Percentiles rank a stretch among this genome's conserved stretches.
These are phyloP conservation scores for Pseudozyma thailandica DNA, from an alignment of 1,284 basidiomycete species.

Conservation along the genomic window DNA sequence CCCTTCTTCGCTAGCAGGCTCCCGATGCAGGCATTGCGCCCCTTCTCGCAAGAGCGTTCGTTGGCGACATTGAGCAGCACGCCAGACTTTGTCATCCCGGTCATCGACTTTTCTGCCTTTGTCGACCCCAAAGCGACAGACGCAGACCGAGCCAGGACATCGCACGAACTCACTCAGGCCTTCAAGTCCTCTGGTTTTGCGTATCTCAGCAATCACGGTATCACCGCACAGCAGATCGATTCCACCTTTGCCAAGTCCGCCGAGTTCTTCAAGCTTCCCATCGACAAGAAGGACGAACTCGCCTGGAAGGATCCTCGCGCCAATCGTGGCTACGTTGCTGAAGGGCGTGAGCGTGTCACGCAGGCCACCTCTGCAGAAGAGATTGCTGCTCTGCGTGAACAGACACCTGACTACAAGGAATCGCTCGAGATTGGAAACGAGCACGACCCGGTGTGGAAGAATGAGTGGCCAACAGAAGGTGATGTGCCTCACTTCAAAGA, in stretches of 20 bases:
- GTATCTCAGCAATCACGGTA: constrained; percentile 41
- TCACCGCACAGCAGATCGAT: constrained; percentile 19
- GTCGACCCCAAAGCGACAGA: constrained; percentile 71
- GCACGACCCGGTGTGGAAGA: constrained; percentile 73
- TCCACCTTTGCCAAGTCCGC: constrained; percentile 76
- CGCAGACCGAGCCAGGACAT: constrained; percentile 74
- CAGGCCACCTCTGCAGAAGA: constrained; percentile 75
- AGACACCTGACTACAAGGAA: constrained; percentile 79
- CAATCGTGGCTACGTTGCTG: constrained; percentile 82
- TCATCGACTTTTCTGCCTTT: constrained; percentile 79
- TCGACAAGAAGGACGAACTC: constrained; percentile 73
- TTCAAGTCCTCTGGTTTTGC: constrained; percentile 75
- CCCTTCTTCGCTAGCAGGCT: background rate
- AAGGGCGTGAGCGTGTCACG: constrained; percentile 83
- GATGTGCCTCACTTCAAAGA: constrained; percentile 77
- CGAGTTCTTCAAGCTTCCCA: constrained; percentile 78
- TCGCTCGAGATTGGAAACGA: constrained; percentile 83
- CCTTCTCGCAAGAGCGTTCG: background rate
- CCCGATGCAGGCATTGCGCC: background rate
- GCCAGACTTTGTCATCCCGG: constrained; percentile 71
- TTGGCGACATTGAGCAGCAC: constrained; percentile 20
- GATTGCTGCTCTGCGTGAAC: constrained; percentile 76
- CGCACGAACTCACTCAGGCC: constrained; percentile 77
- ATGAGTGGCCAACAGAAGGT: constrained; percentile 79
- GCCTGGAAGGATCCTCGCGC: constrained; percentile 74